Evolutionary conservation across 208 protist species (phyloP), one percentile per base, ranked within the genome.

Genomic region (Crithidia acanthocephali): DNA sequence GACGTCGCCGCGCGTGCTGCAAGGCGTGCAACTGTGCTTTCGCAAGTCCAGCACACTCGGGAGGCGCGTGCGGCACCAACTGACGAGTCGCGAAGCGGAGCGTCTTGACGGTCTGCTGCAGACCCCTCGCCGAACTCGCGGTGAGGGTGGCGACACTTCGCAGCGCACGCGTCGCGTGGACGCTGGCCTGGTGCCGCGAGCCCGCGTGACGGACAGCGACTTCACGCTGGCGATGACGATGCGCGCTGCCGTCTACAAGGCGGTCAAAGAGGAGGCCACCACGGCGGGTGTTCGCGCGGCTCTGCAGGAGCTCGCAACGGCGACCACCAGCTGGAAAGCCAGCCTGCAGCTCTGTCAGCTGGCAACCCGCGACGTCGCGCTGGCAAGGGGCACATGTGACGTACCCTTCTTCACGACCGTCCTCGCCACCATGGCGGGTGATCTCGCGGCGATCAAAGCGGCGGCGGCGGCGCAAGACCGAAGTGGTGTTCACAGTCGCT

Each of bases 21-120:
- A 61, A 20, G 57, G 62, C 0, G 56, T 90, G 5, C 76, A 76
- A 4, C 44, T 72, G 22, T 93, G 65, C 64, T 87, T 75, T 58
- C 40, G 42, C 51, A 35, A 61, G 27, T 48, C 28, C 33, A 84
- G 66, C 55, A 48, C 63, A 0, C 73, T 93, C 11, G 76, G 84
- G 15, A 81, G 69, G 28, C 83, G 85, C 2, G 72, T 93, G 8
- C 75, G 79, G 20, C 37, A 59, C 13, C 60, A 70, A 6, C 51
- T 93, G 44, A 68, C 52, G 23, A 66, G 76, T 20, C 71, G 74
- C 27, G 81, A 88, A 42, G 58, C 51, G 50, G 22, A 73, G 32
- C 68, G 76, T 23, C 58, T 89, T 2, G 69, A 87, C 16, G 22
- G 27, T 22, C 60, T 86, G 35, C 55, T 66, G 2, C 28, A 30